A percentile compares a stretch with the other conserved stretches of the same genome.
phyloP scores from a whole-genome alignment of 345 rosid genomes.

The Bruguiera gymnorhiza region DNA sequence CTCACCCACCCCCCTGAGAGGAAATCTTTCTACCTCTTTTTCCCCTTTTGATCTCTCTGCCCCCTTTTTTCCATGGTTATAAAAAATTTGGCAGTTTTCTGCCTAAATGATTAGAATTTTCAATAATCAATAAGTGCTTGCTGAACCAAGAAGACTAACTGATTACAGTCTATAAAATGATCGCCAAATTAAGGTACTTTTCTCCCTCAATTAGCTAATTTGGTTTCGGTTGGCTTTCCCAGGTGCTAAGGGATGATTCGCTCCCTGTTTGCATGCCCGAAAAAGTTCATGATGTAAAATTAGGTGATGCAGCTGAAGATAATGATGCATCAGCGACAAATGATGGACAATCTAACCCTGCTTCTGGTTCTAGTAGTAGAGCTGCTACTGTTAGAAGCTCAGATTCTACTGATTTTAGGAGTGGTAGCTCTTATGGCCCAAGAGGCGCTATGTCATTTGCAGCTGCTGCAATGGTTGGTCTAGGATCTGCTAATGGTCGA shows the following conservation, averaged over 20 bases:
- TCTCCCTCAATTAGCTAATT: background rate
- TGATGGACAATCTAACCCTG: constrained; percentile 55
- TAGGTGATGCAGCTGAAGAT: constrained; percentile 86
- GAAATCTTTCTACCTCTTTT: background rate
- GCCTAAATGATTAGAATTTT: too few relatives aligned
- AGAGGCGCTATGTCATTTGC: constrained; percentile 98
- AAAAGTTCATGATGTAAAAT: constrained; percentile 91
- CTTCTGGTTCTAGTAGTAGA: constrained; percentile 82
- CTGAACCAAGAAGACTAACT: too few relatives aligned
- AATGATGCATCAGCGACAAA: constrained; percentile 39
- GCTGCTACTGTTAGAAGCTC: constrained; percentile 63
- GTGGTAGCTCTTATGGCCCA: constrained; percentile 67
- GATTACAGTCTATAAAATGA: too few relatives aligned
- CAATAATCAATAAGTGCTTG: too few relatives aligned
- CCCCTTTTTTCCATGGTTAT: too few relatives aligned
- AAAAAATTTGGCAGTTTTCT: too few relatives aligned
- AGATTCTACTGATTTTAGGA: constrained; percentile 67
- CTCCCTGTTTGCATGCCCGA: constrained; percentile 89
- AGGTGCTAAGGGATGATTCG: constrained; percentile 82
- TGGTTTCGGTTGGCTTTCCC: constrained; percentile 17
- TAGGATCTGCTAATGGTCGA: constrained; percentile 85
- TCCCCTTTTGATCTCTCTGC: too few relatives aligned
- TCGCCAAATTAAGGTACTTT: too few relatives aligned
- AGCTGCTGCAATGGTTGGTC: constrained; percentile 98
- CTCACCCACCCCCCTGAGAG: background rate